phyloP scores from a whole-genome alignment of 2,329 filamentous ascomycete genomes.

The Aureobasidium melanogenum region DNA sequence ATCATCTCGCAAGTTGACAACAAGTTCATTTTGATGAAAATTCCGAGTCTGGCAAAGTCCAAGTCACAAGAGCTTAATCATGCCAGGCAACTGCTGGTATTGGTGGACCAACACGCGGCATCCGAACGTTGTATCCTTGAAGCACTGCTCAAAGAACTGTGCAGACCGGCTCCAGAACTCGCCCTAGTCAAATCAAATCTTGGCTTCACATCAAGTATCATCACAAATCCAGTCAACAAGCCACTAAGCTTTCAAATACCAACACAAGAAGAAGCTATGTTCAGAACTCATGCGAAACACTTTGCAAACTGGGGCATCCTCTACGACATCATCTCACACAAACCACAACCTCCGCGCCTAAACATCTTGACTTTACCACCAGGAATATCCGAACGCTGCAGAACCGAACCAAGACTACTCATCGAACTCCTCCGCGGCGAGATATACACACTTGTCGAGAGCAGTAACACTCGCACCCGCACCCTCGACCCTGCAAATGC shows the following conservation, averaged over 20 bases:
- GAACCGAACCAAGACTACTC: conserved; percentile 59
- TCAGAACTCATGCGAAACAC: conserved; percentile 44
- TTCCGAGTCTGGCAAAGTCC: conserved; percentile 25
- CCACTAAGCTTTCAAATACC: conserved; percentile 59
- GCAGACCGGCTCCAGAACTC: conserved; percentile 21
- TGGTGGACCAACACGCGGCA: conserved; percentile 91
- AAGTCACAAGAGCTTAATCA: not conserved
- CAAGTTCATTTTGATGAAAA: conserved; percentile 74
- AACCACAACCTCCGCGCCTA: conserved; percentile 11
- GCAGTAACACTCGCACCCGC: not conserved
- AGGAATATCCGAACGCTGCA: conserved; percentile 67
- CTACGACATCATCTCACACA: conserved; percentile 42
- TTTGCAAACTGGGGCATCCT: conserved; percentile 69
- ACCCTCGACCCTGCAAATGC: not conserved
- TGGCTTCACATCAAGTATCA: conserved; percentile 24
- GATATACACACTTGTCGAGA: conserved; percentile 56
- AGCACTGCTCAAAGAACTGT: conserved; percentile 53
- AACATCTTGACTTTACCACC: conserved; percentile 55
- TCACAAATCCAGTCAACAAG: conserved; percentile 32
- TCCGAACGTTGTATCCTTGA: conserved; percentile 84
- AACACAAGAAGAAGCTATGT: conserved; percentile 48
- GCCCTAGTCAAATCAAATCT: conserved; percentile 23
- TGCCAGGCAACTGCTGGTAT: conserved; percentile 42
- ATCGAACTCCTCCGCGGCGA: conserved; percentile 68
- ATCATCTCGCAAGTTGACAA: conserved; percentile 76